Evolutionary conservation across 768 basidiomycete species (phyloP).

Genomic region (Boletus rufocinnamomeus): DNA sequence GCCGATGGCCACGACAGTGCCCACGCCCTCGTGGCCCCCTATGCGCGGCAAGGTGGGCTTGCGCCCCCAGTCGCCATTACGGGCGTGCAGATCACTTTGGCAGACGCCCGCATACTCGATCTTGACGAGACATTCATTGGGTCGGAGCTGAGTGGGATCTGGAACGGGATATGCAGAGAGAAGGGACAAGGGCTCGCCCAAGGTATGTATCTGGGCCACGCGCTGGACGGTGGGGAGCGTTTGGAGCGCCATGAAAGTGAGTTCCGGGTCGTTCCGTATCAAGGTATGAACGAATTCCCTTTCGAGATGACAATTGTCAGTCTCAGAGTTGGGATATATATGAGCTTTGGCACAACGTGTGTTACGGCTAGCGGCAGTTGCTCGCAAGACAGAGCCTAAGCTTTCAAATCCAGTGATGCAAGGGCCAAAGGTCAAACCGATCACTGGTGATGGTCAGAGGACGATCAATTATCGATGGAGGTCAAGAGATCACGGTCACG

Average conservation of each 20-base stretch:
- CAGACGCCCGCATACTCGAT: conserved; percentile 46
- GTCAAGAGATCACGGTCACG: too few relatives aligned
- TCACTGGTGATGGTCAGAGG: too few relatives aligned
- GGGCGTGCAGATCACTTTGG: conserved; percentile 43
- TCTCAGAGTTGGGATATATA: neutral
- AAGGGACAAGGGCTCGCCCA: conserved; percentile 15
- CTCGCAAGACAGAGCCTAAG: too few relatives aligned
- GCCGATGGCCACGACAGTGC: conserved; percentile 46
- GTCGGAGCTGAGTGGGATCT: conserved; percentile 16
- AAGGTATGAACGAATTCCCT: too few relatives aligned
- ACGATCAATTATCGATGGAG: too few relatives aligned
- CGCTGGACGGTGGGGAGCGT: conserved; percentile 27
- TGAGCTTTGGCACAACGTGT: neutral
- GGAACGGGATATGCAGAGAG: conserved; percentile 22
- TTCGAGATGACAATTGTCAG: neutral
- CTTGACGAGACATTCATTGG: conserved; percentile 40
- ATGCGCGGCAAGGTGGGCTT: conserved; percentile 35
- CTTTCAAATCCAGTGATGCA: too few relatives aligned
- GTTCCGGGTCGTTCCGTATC: neutral
- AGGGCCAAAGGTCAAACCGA: too few relatives aligned
- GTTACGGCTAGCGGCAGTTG: too few relatives aligned
- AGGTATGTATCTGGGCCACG: conserved; percentile 26
- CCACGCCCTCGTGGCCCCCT: conserved; percentile 52
- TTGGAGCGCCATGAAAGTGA: neutral
- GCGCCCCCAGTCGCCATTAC: conserved; percentile 40